Evolutionary conservation across 2,329 filamentous ascomycete species (phyloP), one percentile per base, ranked within the genome.

Genomic region (Penicillium crustosum): DNA sequence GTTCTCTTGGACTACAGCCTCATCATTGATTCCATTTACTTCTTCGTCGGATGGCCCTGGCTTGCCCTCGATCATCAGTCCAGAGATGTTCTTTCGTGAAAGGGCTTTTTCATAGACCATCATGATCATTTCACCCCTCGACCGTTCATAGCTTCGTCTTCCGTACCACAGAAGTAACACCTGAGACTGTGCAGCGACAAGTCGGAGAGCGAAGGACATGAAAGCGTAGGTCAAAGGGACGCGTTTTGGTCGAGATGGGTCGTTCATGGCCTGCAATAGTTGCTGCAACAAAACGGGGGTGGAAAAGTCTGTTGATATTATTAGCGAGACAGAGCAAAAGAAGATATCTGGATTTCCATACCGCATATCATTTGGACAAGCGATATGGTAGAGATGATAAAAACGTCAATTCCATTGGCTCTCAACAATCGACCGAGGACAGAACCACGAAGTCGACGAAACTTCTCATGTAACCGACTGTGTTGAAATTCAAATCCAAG

Each of bases 401-500:
- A 74, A 12, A 96, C 75, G 73, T 96, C 92, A 23, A 93, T 79
- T 0, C 88, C 89, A 69, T 96, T 96, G 4, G 91, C 92, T 48
- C 83, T 78, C 31, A 93, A 69, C 0, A 96, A 75, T 5, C 90
- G 84, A 23, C 76, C 78, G 2, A 93, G 81, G 1, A 96, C 86
- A 0, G 88, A 88, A 0, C 92, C 92, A 43, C 80, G 78, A 10
- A 96, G 80, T 47, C 87, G 84, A 43, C 88, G 83, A 66, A 96
- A 96, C 4, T 85, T 82, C 43, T 86, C 81, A 70, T 95, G 90
- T 0, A 96, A 80, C 2, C 86, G 81, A 35, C 78, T 82, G 70
- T 96, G 92, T 66, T 96, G 91, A 61, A 93, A 96, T 53, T 94
- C 89, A 64, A 86, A 89, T 0, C 87, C 86, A 0, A 96, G 77